Evolutionary conservation across 371 early-diverging fungal species (phyloP), one percentile per base, ranked within the genome.

Genomic region (Mucor piriformis): DNA sequence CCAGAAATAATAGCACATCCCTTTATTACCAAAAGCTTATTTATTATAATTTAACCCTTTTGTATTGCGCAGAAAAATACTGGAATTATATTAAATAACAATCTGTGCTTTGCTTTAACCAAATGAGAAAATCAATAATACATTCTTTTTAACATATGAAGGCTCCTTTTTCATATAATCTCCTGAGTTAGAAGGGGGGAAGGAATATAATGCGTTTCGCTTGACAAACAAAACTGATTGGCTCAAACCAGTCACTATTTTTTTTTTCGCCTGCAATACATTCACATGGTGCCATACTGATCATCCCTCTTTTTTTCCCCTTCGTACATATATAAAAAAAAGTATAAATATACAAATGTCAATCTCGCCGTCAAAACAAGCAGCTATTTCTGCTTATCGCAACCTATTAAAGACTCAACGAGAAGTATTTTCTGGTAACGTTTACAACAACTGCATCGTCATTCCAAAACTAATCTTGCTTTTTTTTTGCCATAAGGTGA

Each of bases 251-350:
- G 42, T 42, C 42, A 42, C 42, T 42, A 18, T 42, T 42, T 42
- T 15, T 38, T 37, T 40, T 40, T 40, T 7, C 16, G 6, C 16
- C 16, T 16, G n/a, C 18, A 18, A n/a, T 37, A n/a, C 20, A 18
- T 42, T 4, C 4, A 18, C 42, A 42, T 18, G 42, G 42, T 42
- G 42, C 20, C 42, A 42, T 42, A 42, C 42, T 6, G 8, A n/a
- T 54, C 29, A 20, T 32, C 21, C 42, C 35, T 21, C 34, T 32
- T 34, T 20, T 18, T 8, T 23, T 34, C 21, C 24, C 38, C 32
- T 55, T 46, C 48, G 25, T 37, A 34, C 23, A 32, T 46, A 94
- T 79, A 16, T 40, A n/a, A n/a, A n/a, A n/a, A n/a, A n/a, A n/a
- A n/a, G n/a, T 18, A 18, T 18, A 37, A 18, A 42, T 18, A 42